Evolutionary conservation across 1,284 basidiomycete genomes (phyloP).

Genomic region (Chalciporus piperatoides): DNA sequence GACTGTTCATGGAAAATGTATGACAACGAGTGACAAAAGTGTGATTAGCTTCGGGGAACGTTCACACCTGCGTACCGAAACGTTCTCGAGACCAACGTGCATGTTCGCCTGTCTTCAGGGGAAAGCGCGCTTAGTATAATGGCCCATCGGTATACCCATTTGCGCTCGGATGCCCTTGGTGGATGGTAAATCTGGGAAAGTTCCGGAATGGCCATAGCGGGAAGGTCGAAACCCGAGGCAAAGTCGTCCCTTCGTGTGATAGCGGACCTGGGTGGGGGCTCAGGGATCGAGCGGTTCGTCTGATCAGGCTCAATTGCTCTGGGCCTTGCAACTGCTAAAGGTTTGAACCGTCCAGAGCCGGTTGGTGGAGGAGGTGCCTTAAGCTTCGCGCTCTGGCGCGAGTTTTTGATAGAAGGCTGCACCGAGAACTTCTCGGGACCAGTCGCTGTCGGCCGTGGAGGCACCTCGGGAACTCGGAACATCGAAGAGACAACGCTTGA

Average conservation of each 20-base stretch:
- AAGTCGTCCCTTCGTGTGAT: neutral
- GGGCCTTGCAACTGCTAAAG: conserved; percentile 6
- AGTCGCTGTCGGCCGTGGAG: neutral
- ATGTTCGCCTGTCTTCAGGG: conserved; percentile 39
- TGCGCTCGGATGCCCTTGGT: conserved; percentile 54
- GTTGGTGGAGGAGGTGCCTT: neutral
- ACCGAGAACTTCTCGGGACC: neutral
- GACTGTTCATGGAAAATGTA: conserved; percentile 36
- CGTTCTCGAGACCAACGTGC: conserved; percentile 50
- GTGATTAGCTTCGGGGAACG: neutral
- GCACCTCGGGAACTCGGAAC: conserved; percentile 12
- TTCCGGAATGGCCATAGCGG: conserved; percentile 10
- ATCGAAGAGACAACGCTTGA: neutral
- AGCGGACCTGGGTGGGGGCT: conserved; percentile 19
- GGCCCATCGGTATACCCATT: conserved; percentile 49
- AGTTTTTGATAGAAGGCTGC: neutral
- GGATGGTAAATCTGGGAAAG: conserved; percentile 50
- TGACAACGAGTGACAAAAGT: neutral
- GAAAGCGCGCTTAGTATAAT: conserved; percentile 51
- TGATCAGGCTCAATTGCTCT: neutral
- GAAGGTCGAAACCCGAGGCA: neutral
- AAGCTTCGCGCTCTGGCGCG: neutral
- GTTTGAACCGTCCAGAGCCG: conserved; percentile 18
- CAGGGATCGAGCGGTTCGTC: neutral
- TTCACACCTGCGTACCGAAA: conserved; percentile 63